Base-by-base conservation (phyloP, 1,139 yeast genomes). In the Blastobotrys apis region DNA sequence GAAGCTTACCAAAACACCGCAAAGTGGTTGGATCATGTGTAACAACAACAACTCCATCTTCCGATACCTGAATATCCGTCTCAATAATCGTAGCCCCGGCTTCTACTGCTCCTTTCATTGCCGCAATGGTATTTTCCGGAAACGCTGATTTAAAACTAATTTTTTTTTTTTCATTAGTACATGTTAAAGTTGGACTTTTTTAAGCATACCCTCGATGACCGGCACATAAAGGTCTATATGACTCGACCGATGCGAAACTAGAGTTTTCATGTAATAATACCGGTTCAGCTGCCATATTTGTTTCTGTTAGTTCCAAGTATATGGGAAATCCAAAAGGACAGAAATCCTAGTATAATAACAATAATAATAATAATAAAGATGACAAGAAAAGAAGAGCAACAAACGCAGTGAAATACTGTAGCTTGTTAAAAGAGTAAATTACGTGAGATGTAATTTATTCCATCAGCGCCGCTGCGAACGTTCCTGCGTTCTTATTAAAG, bases 1-100 rank as follows among this genome's bases (percentile, higher is more conserved):
- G 57, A 34, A 64, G 59, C 21, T 49, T 53, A 33, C 80, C 79
- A 60, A 78, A 84, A n/a, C 80, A 73, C 30, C 92, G 68, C 39
- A 68, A 67, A 10, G 90, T 77, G 51, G 65, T 71, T 8, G 72
- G 67, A 57, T 84, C 92, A 63, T 92, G 98, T 39, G 84, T 78
- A 25, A 92, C 75, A 4, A 90, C 84, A 22, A 87, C 72, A 3
- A 76, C 75, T 10, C 81, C 78, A 63, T 92, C 98, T 5, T 66
- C 65, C 2, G 94, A 72, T 45, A 87, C 69, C 71, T 90, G 95
- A 38, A 90, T 70, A 62, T 92, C 96, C 9, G 95, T 82, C 62
- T 90, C 97, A 33, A 92, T 74, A 9, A 79, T 74, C 17, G 77
- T 74, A 22, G 85, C 88, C 0, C 92, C 92, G 16, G 78, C 73